Evolutionary conservation across 2,329 filamentous ascomycete species (phyloP).

Genomic region (Albifimbria verrucaria): DNA sequence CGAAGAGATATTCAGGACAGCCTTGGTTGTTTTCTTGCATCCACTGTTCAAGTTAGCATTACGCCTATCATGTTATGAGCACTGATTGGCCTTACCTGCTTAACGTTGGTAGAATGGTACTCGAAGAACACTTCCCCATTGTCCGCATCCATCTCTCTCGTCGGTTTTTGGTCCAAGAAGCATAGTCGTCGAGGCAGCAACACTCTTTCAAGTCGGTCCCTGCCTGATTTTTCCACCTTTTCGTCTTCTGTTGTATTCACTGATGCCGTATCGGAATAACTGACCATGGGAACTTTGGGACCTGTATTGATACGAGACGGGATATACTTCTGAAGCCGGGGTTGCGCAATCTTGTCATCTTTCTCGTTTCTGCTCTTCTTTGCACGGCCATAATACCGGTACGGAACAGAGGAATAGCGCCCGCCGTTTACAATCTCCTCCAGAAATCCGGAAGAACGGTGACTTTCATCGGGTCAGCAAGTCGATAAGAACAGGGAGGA

Average conservation of each 20-base stretch:
- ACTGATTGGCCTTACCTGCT: not conserved
- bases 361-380: not conserved
- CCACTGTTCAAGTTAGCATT: not conserved
- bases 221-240: not conserved
- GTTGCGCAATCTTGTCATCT: not conserved
- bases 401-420: not conserved
- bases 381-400: not conserved
- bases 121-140: not conserved
- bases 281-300: not conserved
- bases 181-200: not conserved
- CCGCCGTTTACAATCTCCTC: not conserved
- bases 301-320: not conserved
- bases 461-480: not conserved
- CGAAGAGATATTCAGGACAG: not conserved
- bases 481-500: not conserved
- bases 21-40: not conserved
- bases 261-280: not conserved
- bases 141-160: not conserved
- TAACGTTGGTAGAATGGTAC: not conserved
- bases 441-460: not conserved
- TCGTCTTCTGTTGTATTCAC: not conserved
- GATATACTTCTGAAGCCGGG: no score
- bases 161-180: not conserved
- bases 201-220: not conserved
- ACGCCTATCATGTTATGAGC: not conserved